These are phyloP conservation scores for Arthrobotrys sinensis DNA, from an alignment of 2,329 filamentous ascomycete species.

Conservation along the genomic window DNA sequence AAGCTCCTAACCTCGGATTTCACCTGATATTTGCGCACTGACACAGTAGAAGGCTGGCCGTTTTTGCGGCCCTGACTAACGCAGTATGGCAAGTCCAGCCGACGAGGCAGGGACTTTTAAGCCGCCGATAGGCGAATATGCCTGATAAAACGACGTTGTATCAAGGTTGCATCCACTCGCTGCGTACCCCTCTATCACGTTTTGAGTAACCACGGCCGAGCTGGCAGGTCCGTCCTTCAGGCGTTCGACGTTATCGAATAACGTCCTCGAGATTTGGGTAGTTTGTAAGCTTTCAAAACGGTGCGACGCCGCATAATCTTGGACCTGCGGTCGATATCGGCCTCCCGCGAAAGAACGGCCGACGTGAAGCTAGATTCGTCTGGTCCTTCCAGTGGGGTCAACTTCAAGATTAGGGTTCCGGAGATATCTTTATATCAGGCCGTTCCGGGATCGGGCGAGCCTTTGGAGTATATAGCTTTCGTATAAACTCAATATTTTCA, in stretches of 20 bases:
- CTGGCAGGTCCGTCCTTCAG: background rate
- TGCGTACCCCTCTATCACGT: background rate
- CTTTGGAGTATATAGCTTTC: slow-evolving; percentile 1
- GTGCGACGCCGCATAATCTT: background rate
- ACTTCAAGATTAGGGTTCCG: too few species aligned
- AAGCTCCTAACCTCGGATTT: background rate
- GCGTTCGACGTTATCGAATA: background rate
- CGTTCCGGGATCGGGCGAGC: background rate
- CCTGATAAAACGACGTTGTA: background rate
- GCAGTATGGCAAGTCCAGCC: slow-evolving; percentile 42
- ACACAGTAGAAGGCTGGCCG: background rate
- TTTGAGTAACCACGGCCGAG: slow-evolving; percentile 25
- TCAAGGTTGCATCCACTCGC: slow-evolving; percentile 10
- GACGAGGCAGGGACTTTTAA: slow-evolving; percentile 27
- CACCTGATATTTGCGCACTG: background rate
- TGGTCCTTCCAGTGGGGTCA: background rate
- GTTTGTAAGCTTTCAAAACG: background rate
- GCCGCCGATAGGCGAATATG: slow-evolving; percentile 49
- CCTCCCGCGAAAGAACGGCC: background rate
- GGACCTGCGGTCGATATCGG: background rate
- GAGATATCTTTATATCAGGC: background rate
- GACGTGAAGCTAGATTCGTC: background rate
- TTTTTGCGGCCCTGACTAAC: slow-evolving; percentile 46
- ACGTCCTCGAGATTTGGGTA: background rate
- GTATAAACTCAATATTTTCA: background rate